Base-by-base conservation (phyloP, 352 stramenopile species). In the Stramenopiles sp. region DNA sequence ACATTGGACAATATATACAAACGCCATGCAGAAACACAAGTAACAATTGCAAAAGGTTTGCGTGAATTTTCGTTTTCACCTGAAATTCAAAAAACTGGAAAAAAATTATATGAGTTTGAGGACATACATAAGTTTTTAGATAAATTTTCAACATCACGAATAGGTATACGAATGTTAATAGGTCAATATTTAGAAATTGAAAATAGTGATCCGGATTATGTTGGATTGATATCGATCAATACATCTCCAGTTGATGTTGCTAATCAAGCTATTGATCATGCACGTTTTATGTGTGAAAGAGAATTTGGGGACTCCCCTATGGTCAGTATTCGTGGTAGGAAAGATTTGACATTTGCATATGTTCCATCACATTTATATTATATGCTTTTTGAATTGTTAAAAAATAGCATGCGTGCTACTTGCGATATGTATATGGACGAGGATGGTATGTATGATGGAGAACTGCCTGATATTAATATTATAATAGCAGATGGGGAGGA, bases 81-180 rank as follows among this genome's bases (percentile, higher is more conserved):
- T 20, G 89, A 78, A 20, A 23, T 94, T 79, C 83, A 85, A 29
- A 88, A 89, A 31, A 7, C 33, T 29, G 0, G 82, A 79, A 30
- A 43, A 78, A 87, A 89, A 0, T 91, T 90, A 82, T 85, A 88
- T 63, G 89, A 98, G 63, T 87, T 98, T 80, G 88, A 90, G 43
- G 90, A 96, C 80, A 90, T 98, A 69, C 96, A 99, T 81, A 92
- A 91, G 27, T 99, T 99, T 84, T 85, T 99, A 78, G 96, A 99
- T 85, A 88, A 91, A 7, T 99, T 99, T 84, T 99, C 99, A 84
- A 97, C 98, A 86, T 97, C 90, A 29, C 88, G 97, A 33, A 99
- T 99, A 81, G 97, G 96, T 63, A 99, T 99, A 82, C 94, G 97
- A 1, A 98, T 99, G 82, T 89, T 99, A 80, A 99, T 99, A 87